These are phyloP conservation scores for Cucurbita pepo DNA, from an alignment of 306 rosid genomes.

Conservation along the genomic window DNA sequence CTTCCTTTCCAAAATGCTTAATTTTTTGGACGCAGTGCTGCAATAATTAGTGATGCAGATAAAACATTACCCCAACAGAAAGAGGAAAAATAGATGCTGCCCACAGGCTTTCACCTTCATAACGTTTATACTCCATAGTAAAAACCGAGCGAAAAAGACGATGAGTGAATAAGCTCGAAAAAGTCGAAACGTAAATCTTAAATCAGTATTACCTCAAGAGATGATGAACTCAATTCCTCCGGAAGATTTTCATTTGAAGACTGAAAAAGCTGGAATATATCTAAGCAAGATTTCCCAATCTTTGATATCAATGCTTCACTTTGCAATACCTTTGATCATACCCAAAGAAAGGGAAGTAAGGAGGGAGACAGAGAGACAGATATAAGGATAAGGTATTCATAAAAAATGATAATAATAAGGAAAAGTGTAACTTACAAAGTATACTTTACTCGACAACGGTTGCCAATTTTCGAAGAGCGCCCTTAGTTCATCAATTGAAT, in stretches of 20 bases:
- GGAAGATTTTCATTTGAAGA: slow-evolving; percentile 40
- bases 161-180: background rate
- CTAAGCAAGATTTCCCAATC: slow-evolving; percentile 33
- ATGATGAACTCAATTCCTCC: slow-evolving; percentile 43
- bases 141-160: background rate
- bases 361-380: background rate
- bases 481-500: slow-evolving; percentile 50
- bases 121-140: background rate
- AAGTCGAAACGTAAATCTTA: background rate
- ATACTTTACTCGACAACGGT: slow-evolving; percentile 70
- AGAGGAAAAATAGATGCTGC: background rate
- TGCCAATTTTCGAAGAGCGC: slow-evolving; percentile 67
- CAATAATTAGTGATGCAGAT: slow-evolving; percentile 9
- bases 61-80: background rate
- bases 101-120: background rate
- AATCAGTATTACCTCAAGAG: slow-evolving; percentile 52
- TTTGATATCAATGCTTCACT: slow-evolving; percentile 54
- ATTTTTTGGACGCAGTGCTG: slow-evolving; percentile 75
- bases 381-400: background rate
- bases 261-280: slow-evolving; percentile 56
- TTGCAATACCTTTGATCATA: slow-evolving; percentile 47
- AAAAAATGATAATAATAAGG: background rate
- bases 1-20: slow-evolving; percentile 54
- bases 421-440: slow-evolving; percentile 56
- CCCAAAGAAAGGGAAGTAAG: slow-evolving; percentile 7